phyloP scores from a whole-genome alignment of 164 flowering plant species.

The Macadamia integrifolia region DNA sequence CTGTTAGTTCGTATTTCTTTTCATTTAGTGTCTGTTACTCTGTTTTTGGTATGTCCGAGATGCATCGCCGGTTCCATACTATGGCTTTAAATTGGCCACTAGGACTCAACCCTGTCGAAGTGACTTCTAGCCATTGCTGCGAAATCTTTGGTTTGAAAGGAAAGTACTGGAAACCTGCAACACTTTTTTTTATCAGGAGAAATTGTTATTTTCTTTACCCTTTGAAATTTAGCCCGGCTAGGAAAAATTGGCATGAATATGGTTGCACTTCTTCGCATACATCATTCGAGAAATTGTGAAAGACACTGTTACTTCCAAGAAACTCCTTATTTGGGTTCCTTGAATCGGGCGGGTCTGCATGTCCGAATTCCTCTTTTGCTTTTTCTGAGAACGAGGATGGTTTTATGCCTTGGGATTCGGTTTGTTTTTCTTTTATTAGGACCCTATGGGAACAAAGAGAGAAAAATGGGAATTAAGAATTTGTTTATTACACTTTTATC shows the following conservation, averaged over 20 bases:
- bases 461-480: not conserved
- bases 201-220: not conserved
- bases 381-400: not conserved
- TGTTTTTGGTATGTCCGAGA: not conserved
- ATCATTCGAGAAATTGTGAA: not conserved
- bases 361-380: not conserved
- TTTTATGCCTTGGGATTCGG: not conserved
- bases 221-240: no score
- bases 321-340: not conserved
- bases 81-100: not conserved
- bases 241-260: no score
- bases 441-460: not conserved
- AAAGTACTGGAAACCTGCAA: not conserved
- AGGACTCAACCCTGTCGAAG: not conserved
- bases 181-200: not conserved
- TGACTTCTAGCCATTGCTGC: not conserved
- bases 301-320: not conserved
- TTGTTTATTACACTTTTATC: not conserved
- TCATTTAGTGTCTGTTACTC: not conserved
- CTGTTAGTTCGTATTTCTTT: not conserved
- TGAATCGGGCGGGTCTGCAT: not conserved
- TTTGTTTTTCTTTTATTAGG: not conserved
- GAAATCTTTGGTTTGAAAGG: not conserved
- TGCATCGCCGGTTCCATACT: not conserved
- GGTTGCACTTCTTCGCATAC: not conserved